Evolutionary conservation across 768 basidiomycete genomes (phyloP).

Genomic region (Sarcomyxa edulis): DNA sequence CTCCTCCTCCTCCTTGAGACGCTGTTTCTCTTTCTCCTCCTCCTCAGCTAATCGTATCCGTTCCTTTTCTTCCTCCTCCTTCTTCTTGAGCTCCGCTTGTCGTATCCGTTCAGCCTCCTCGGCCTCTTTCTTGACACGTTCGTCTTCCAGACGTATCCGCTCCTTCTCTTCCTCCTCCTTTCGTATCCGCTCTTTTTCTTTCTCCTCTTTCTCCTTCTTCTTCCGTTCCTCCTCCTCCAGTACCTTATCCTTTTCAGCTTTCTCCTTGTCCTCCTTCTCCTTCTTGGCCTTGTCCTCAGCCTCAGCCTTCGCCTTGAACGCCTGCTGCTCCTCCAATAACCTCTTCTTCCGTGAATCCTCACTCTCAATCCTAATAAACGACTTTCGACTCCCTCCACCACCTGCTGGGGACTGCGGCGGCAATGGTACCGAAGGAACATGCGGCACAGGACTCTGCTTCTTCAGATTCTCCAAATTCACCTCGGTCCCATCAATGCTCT

Average conservation of each 20-base stretch:
- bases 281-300: constrained; percentile 31
- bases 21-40: constrained; percentile 28
- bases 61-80: constrained; percentile 28
- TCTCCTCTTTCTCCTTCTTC: constrained; percentile 19
- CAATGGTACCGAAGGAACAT: no score
- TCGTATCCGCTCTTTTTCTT: constrained; percentile 35
- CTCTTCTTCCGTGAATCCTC: constrained; percentile 46
- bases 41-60: constrained; percentile 23
- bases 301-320: constrained; percentile 23
- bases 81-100: constrained; percentile 27
- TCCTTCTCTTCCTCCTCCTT: constrained; percentile 48
- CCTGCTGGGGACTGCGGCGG: constrained; percentile 31
- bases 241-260: constrained; percentile 22
- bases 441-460: constrained; percentile 38
- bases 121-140: constrained; percentile 15
- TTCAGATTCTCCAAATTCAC: constrained; percentile 53
- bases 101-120: constrained; percentile 28
- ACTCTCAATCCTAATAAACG: constrained; percentile 60
- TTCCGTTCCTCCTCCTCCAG: constrained; percentile 27
- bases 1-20: constrained; percentile 28
- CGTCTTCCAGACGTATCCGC: constrained; percentile 14
- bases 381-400: constrained; percentile 26
- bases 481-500: constrained; percentile 60
- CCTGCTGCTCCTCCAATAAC: constrained; percentile 36
- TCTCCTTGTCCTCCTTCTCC: constrained; percentile 25